Evolutionary conservation across 202 grass and related monocot species (phyloP), one percentile per base, ranked within the genome.

Genomic region (Saccharum hybrid): DNA sequence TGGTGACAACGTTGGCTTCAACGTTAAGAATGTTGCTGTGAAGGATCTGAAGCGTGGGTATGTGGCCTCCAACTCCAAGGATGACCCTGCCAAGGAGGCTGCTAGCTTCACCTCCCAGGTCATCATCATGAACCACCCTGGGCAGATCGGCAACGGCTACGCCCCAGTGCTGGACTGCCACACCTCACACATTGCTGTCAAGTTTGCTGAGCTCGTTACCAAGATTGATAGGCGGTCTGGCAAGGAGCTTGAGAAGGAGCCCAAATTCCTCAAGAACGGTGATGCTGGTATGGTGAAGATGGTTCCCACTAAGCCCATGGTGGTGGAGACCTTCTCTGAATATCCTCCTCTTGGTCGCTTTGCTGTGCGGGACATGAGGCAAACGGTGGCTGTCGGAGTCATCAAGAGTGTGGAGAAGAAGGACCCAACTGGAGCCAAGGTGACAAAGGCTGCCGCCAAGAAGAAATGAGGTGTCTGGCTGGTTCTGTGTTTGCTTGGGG

Each of bases 91-190:
- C 52, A 57, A 57, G 86, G 90, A 86, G 75, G 90, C 90, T 48
- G 90, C 90, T 3, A 89, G n/a, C 70, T 92, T 92, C 83, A 92
- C 90, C 31, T 82, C 90, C 80, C 87, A 92, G 84, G 90, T 92
- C 66, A 92, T 92, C 77, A 92, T 92, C 81, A 92, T 92, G 90
- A 92, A 92, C 84, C 90, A 92, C 76, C 90, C 90, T 79, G 90
- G 90, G 2, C 90, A 92, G 71, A 92, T 92, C 0, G 83, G 90
- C 41, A 92, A 92, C 11, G 90, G 83, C 2, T 92, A 92, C 9
- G 86, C 90, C 43, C 90, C 90, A 7, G 90, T 92, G 7, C 76
- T 92, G 0, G 90, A 92, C 52, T 92, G 87, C 81, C 90, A 92
- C 87, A 92, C 90, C 15, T 92, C 87, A 38, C 90, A 92, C 76